phyloP scores from a whole-genome alignment of 805 yeast genomes.

The Sungouiozyma ichnusensis region DNA sequence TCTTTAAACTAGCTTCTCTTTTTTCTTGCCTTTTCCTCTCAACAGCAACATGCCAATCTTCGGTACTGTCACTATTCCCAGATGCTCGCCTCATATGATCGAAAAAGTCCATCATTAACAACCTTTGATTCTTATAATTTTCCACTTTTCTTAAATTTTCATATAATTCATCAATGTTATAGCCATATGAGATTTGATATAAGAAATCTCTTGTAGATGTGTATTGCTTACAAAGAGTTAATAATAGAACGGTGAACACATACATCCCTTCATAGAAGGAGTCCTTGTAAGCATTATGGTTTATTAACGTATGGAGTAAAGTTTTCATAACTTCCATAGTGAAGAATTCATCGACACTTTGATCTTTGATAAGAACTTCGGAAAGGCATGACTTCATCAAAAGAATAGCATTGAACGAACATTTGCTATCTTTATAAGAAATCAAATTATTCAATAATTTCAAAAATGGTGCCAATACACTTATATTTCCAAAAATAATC shows the following conservation, averaged over 20 bases:
- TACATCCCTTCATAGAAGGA: constrained; percentile 89
- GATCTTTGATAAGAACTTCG: constrained; percentile 57
- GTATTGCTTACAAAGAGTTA: constrained; percentile 60
- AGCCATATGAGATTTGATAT: constrained; percentile 44
- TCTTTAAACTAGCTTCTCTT: constrained; percentile 37
- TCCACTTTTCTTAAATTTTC: constrained; percentile 51
- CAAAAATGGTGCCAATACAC: constrained; percentile 67
- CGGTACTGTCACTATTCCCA: constrained; percentile 32
- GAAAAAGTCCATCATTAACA: constrained; percentile 68
- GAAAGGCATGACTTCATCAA: constrained; percentile 65
- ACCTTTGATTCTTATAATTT: constrained; percentile 67
- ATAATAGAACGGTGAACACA: constrained; percentile 69
- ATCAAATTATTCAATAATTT: constrained; percentile 67
- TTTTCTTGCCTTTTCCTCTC: constrained; percentile 27
- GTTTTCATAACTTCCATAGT: constrained; percentile 51
- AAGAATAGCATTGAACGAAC: constrained; percentile 82
- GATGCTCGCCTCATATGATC: constrained; percentile 42
- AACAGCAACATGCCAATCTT: constrained; percentile 22
- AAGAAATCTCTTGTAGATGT: constrained; percentile 56
- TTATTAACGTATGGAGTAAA: constrained; percentile 54
- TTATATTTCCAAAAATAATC: constrained; percentile 52
- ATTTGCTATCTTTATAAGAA: constrained; percentile 77
- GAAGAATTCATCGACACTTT: constrained; percentile 58
- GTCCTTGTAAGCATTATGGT: constrained; percentile 71
- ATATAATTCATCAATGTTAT: constrained; percentile 55